Conservation (phyloP, 306 rosid species). For the Quercus bicolor region DNA sequence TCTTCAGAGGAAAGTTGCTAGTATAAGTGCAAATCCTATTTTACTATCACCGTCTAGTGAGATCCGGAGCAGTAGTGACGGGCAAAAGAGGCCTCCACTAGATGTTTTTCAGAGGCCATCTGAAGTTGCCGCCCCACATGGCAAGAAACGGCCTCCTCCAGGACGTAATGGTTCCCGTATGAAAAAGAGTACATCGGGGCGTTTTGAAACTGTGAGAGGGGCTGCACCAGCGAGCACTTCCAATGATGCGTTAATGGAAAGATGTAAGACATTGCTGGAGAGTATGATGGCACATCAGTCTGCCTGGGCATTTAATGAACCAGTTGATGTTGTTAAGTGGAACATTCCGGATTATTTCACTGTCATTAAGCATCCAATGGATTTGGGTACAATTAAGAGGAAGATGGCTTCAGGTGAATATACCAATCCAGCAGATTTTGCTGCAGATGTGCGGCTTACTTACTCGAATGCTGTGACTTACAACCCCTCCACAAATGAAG, state of each 20-base stretch:
- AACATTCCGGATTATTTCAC: conserved; percentile 84
- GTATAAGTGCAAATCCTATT: conserved; percentile 29
- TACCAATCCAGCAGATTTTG: conserved; percentile 58
- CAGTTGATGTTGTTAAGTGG: conserved; percentile 77
- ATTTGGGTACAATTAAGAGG: conserved; percentile 78
- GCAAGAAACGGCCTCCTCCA: conserved; percentile 54
- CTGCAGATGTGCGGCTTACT: conserved; percentile 80
- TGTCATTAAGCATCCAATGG: conserved; percentile 94
- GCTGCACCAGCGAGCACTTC: conserved; percentile 38
- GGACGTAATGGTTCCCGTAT: conserved; percentile 59
- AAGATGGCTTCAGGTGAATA: conserved; percentile 57
- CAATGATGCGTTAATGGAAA: conserved; percentile 48
- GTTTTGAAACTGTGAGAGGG: conserved; percentile 41
- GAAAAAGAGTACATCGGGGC: conserved; percentile 41
- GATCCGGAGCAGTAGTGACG: conserved; percentile 58
- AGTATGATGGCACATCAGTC: conserved; percentile 52
- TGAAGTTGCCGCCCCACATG: conserved; percentile 37
- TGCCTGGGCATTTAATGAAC: conserved; percentile 73
- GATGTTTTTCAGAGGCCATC: conserved; percentile 34
- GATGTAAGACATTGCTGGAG: conserved; percentile 53
- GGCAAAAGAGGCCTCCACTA: conserved; percentile 51
- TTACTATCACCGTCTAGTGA: conserved; percentile 61
- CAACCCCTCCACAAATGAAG: conserved; percentile 78
- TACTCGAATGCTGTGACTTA: conserved; percentile 85
- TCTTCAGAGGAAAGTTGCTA: conserved; percentile 56